Conservation (phyloP, 768 basidiomycete species). For the Tricholoma sp. region DNA sequence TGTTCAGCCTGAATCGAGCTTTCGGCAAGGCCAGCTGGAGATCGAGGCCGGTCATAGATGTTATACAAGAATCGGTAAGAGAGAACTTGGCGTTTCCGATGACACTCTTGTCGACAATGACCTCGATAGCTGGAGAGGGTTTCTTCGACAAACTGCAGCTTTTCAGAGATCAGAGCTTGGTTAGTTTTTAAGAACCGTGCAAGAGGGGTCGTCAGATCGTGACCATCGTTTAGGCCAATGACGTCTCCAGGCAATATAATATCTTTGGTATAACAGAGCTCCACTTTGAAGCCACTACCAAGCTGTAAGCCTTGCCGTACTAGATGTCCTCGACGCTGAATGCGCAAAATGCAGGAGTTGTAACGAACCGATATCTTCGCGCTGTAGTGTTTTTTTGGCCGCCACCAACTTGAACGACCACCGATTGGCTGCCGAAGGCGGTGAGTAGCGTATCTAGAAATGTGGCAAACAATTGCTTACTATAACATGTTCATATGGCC, state of each 20-base stretch:
- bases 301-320: constrained; percentile 48
- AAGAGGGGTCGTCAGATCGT: constrained; percentile 54
- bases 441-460: background rate
- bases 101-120: constrained; percentile 42
- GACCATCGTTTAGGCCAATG: constrained; percentile 64
- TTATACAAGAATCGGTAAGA: constrained; percentile 58
- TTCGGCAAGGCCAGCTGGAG: constrained; percentile 37
- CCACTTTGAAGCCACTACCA: constrained; percentile 65
- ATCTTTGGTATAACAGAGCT: constrained; percentile 50
- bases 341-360: constrained; percentile 40
- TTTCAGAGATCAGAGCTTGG: constrained; percentile 39
- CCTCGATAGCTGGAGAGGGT: constrained; percentile 47
- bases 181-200: constrained; percentile 62
- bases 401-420: constrained; percentile 37
- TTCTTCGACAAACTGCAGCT: constrained; percentile 40
- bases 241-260: constrained; percentile 43
- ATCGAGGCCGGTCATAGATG: constrained; percentile 54
- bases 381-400: constrained; percentile 40
- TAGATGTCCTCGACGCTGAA: constrained; percentile 50
- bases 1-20: constrained; percentile 44
- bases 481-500: constrained; percentile 58
- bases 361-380: constrained; percentile 45
- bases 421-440: constrained; percentile 39
- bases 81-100: constrained; percentile 47
- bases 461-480: constrained; percentile 27